Percentiles rank a stretch among this genome's conserved stretches.
Conservation (phyloP, 371 early-diverging fungal genomes). For the Mortierella sp. region DNA sequence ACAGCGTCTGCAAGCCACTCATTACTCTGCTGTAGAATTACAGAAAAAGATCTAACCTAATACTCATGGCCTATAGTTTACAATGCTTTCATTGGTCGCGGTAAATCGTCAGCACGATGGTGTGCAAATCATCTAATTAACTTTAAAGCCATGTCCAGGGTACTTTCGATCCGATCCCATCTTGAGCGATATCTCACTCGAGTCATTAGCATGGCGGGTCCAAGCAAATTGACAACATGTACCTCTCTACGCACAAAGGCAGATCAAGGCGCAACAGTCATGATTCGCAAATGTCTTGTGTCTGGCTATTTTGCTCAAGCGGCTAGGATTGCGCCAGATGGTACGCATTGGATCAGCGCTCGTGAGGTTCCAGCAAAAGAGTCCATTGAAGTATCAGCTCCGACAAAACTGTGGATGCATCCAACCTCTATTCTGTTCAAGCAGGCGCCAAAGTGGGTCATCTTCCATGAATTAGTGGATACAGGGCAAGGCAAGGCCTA, state of each 20-base stretch:
- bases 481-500: slow-evolving; percentile 75
- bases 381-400: background rate
- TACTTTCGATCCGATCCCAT: slow-evolving; percentile 78
- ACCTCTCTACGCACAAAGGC: slow-evolving; percentile 44
- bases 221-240: slow-evolving; percentile 60
- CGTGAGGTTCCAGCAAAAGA: slow-evolving; percentile 10
- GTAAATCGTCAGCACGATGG: slow-evolving; percentile 79
- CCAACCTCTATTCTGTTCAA: slow-evolving; percentile 83
- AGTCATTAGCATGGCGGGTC: slow-evolving; percentile 7
- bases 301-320: slow-evolving; percentile 85
- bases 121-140: slow-evolving; percentile 81
- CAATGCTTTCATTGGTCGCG: slow-evolving; percentile 76
- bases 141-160: slow-evolving; percentile 78
- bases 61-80: slow-evolving; percentile 65
- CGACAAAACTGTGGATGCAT: slow-evolving; percentile 69
- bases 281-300: slow-evolving; percentile 78
- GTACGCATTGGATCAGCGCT: slow-evolving; percentile 69
- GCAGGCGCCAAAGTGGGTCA: slow-evolving; percentile 81
- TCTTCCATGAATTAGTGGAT: slow-evolving; percentile 85
- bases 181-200: slow-evolving; percentile 74
- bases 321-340: slow-evolving; percentile 77
- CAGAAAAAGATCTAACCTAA: too few relatives aligned
- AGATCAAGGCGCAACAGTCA: slow-evolving; percentile 46
- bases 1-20: background rate
- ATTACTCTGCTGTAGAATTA: background rate